phyloP scores from a whole-genome alignment of 805 yeast species.

The Starmerella sp. region DNA sequence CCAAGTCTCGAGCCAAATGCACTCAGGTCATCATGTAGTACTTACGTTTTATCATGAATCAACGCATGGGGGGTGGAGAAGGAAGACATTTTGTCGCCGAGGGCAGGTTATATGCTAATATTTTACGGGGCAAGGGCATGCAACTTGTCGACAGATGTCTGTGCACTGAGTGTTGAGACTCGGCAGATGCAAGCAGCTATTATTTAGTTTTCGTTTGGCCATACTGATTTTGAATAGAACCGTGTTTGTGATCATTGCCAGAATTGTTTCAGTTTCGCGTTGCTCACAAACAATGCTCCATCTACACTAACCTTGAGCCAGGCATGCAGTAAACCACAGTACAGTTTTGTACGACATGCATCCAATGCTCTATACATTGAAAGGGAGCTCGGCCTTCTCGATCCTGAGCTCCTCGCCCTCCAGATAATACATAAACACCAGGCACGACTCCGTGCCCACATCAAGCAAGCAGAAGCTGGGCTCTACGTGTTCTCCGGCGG shows the following conservation, averaged over 20 bases:
- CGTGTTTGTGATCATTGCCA: no score
- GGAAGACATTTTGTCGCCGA: not conserved
- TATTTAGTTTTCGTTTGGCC: not conserved
- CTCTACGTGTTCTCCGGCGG: conserved; percentile 33
- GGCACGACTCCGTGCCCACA: conserved; percentile 65
- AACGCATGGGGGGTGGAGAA: not conserved
- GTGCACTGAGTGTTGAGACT: not conserved
- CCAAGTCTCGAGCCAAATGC: conserved; percentile 96
- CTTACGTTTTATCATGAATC: conserved; percentile 20
- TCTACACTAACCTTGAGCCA: no score
- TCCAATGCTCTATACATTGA: not conserved
- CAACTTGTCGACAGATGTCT: not conserved
- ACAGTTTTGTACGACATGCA: no score
- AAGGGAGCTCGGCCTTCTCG: conserved; percentile 57
- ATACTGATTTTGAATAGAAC: no score
- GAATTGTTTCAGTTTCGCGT: no score
- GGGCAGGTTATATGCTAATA: not conserved
- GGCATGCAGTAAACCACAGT: no score
- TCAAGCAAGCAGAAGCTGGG: conserved; percentile 88
- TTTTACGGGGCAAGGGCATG: not conserved
- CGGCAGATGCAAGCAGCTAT: no score
- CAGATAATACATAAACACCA: conserved; percentile 73
- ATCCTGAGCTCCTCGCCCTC: conserved; percentile 78
- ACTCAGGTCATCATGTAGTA: conserved; percentile 80
- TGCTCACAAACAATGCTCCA: no score